Evolutionary conservation across 371 early-diverging fungal genomes (phyloP).

Genomic region (Dichotomocladium elegans): DNA sequence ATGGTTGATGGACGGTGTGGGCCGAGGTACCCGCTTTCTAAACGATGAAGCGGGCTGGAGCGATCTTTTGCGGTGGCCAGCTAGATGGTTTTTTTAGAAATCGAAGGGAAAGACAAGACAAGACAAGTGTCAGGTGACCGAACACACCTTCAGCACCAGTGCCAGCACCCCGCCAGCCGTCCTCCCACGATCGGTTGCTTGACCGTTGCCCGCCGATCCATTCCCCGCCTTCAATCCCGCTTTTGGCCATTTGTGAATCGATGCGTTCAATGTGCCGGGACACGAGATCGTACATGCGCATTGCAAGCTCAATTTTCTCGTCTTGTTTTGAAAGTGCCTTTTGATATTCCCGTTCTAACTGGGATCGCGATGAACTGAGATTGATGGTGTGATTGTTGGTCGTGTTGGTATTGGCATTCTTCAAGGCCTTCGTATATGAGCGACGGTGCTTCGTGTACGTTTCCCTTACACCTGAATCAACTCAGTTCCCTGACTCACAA

Average conservation of each 20-base stretch:
- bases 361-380: constrained; percentile 20
- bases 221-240: constrained; percentile 26
- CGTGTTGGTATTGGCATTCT: constrained; percentile 4
- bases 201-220: constrained; percentile 16
- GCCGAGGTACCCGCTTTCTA: constrained; percentile 11
- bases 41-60: background rate
- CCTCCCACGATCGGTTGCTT: background rate
- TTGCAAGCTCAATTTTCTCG: constrained; percentile 46
- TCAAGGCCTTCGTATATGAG: constrained; percentile 16
- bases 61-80: constrained; percentile 1
- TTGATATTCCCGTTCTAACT: constrained; percentile 43
- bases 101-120: too few species aligned
- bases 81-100: too few species aligned
- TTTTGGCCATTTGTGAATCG: constrained; percentile 45
- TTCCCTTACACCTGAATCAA: constrained; percentile 11
- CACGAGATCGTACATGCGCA: constrained; percentile 47
- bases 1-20: constrained; percentile 24
- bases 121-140: too few species aligned
- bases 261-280: constrained; percentile 48
- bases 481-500: background rate
- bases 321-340: constrained; percentile 46
- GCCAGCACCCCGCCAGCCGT: background rate
- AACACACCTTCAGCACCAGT: background rate
- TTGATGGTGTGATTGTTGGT: constrained; percentile 11
- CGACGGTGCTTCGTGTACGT: constrained; percentile 27